phyloP scores from a whole-genome alignment of 352 stramenopile genomes.

The Pythium plurisporium region DNA sequence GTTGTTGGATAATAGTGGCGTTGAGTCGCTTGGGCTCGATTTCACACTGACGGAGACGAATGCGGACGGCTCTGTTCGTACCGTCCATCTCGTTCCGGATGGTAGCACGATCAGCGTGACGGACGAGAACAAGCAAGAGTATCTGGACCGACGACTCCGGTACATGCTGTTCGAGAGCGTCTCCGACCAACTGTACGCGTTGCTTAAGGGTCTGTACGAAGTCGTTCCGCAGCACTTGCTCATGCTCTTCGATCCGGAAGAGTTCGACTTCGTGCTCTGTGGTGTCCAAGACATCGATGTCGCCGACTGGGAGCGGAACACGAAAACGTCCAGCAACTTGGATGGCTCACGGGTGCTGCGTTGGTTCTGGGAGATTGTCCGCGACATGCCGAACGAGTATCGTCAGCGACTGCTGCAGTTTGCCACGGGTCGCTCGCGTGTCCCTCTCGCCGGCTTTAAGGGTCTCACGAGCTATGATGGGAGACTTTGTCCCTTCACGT shows the following conservation, averaged over 20 bases:
- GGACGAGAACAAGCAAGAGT: constrained; percentile 93
- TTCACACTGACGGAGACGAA: constrained; percentile 32
- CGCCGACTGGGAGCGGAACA: constrained; percentile 92
- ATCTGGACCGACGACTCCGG: constrained; percentile 84
- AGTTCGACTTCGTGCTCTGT: constrained; percentile 96
- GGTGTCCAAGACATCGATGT: constrained; percentile 95
- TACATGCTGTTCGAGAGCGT: constrained; percentile 59
- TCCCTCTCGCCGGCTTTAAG: constrained; percentile 71
- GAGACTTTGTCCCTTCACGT: constrained; percentile 63
- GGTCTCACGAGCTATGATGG: constrained; percentile 80
- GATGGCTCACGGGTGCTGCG: constrained; percentile 27
- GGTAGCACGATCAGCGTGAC: constrained; percentile 75
- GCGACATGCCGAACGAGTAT: constrained; percentile 81
- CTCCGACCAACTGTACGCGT: constrained; percentile 44
- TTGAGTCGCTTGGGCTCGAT: constrained; percentile 36
- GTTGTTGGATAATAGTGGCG: constrained; percentile 41
- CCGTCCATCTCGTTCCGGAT: constrained; percentile 17
- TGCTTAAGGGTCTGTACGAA: constrained; percentile 95
- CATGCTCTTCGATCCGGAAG: constrained; percentile 96
- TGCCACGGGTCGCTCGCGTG: constrained; percentile 68
- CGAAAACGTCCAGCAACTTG: constrained; percentile 49
- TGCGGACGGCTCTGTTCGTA: not conserved
- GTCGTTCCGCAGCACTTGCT: constrained; percentile 94
- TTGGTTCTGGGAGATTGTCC: constrained; percentile 98
- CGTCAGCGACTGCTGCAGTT: constrained; percentile 74